Evolutionary conservation across 192 early-diverging fungal species (phyloP), one percentile per base, ranked within the genome.

Genomic region (Obelidium mucronatum): DNA sequence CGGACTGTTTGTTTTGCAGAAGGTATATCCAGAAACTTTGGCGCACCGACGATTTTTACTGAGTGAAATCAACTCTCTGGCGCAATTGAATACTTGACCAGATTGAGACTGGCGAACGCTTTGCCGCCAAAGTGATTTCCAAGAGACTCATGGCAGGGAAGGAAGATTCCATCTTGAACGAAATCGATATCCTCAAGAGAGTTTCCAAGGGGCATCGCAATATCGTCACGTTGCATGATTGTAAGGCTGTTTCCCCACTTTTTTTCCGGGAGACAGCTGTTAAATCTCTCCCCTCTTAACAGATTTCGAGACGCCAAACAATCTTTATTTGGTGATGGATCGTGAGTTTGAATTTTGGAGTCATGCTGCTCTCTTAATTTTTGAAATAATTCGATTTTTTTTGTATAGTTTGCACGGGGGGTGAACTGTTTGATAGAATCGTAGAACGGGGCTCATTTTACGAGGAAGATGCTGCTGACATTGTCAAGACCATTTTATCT

Each of bases 41-140:
- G n/a, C n/a, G n/a, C n/a, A n/a, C n/a, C n/a, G n/a, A n/a, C n/a
- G n/a, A n/a, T n/a, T n/a, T n/a, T n/a, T n/a, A n/a, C n/a, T n/a
- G n/a, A n/a, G n/a, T n/a, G n/a, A 22, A 24, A 19, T 6, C 17
- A 3, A 40, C 39, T 74, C 26, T n/a, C 19, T 42, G 24, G 36
- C 6, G 26, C 11, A 6, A 44, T 44, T 75, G 75, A 4, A 36
- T 28, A 8, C 36, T 13, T n/a, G 19, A 31, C 5, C 42, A 83
- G 83, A 86, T 92, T 52, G 87, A 86, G 15, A 89, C 91, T 24
- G 88, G 91, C 26, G 88, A 91, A 30, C 84, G 88, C 33, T 94
- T 94, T 26, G 96, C 96, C 0, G 86, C 96, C 73, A 98, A 98
- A 81, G 89, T 98, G 55, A 97, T 98, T 80, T 88, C 87, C 78